Evolutionary conservation across 441 rosid species (phyloP), one percentile per base, ranked within the genome.

Genomic region (Metrosideros polymorpha): DNA sequence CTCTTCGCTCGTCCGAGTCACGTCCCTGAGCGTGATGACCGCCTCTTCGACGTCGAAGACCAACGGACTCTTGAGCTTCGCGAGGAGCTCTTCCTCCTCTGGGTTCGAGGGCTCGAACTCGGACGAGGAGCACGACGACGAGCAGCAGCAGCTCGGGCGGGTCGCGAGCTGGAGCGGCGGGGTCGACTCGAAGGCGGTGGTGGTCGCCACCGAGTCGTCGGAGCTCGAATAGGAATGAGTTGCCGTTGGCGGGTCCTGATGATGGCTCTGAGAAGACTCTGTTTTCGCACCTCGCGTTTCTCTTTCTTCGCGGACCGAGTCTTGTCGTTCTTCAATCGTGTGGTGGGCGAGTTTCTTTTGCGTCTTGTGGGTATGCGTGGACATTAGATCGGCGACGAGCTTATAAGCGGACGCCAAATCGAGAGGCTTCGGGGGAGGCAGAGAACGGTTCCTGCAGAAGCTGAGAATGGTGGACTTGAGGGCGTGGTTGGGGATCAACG

Each of bases 401-500:
- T 91, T 89, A 87, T 92, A 91, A 3, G 95, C 97, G 10, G 91
- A 86, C 84, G 91, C 85, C 83, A 82, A 84, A 59, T 94, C 93
- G 2, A 95, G 89, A 9, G 97, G 91, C 53, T 85, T 87, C 3
- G 97, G 98, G 4, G 93, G 93, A 10, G 88, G 88, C 10, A 90
- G 13, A 24, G 90, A 89, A 61, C 84, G 88, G 27, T 88, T 90
- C 79, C 85, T 82, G 86, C 98, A 97, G 98, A 98, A 94, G 79
- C 89, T 92, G 84, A 88, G 76, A 85, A 97, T 95, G 77, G 97
- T 90, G 63, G 98, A 89, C 91, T 93, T 95, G 32, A 95, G 91
- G 15, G 98, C 96, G 84, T 94, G 92, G 84, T 98, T 96, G 12
- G 99, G 96, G 85, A 98, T 94, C 30, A 95, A 92, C 76, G 93